Conservation (phyloP, 345 rosid species). For the Salix brachista region DNA sequence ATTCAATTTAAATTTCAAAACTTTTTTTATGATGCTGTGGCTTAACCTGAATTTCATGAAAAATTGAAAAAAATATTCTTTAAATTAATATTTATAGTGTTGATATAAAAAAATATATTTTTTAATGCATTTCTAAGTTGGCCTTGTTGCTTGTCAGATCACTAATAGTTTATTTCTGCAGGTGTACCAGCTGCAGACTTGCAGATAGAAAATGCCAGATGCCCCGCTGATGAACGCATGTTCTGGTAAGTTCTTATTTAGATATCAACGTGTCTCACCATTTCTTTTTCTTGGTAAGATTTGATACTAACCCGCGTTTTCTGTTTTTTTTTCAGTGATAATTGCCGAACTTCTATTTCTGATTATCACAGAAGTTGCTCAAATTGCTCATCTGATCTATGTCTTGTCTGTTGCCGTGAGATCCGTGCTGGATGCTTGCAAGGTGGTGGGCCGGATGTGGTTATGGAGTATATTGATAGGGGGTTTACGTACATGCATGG, state of each 20-base stretch:
- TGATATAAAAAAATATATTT: no score
- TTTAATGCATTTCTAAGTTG: neutral
- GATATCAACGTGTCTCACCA: neutral
- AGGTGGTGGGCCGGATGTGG: constrained; percentile 7
- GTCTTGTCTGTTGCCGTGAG: constrained; percentile 28
- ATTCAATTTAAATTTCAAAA: neutral
- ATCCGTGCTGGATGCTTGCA: constrained; percentile 16
- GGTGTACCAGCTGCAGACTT: constrained; percentile 19
- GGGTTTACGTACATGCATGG: constrained; percentile 24
- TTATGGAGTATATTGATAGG: constrained; percentile 17
- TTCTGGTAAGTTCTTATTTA: constrained; percentile 31
- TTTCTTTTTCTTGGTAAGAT: neutral
- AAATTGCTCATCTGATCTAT: constrained; percentile 23
- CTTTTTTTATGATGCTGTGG: no score
- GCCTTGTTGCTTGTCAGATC: neutral
- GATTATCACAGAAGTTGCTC: constrained; percentile 25
- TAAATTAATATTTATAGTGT: no score
- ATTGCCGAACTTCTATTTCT: constrained; percentile 50
- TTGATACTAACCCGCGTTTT: neutral
- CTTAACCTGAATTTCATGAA: no score
- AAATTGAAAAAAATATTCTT: no score
- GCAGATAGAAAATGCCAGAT: constrained; percentile 15
- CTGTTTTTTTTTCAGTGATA: constrained; percentile 36
- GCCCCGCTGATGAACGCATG: constrained; percentile 28
- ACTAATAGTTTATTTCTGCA: constrained; percentile 11